These are phyloP conservation scores for Glutinoglossum americanum DNA, from an alignment of 495 filamentous ascomycete species.

Conservation along the genomic window DNA sequence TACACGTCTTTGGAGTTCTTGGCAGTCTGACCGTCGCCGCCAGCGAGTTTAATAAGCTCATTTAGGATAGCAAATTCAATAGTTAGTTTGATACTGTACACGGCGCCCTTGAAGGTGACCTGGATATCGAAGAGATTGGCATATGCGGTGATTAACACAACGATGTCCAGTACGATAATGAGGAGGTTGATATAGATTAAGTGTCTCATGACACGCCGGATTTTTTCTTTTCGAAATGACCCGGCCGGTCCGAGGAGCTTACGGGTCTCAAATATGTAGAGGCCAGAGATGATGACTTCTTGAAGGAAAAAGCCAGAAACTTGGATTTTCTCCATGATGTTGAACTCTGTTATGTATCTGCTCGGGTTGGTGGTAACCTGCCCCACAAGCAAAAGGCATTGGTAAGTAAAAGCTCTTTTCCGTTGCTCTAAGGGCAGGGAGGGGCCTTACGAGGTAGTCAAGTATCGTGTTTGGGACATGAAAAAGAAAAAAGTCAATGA, in stretches of 20 bases:
- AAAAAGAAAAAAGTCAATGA: slow-evolving; percentile 14
- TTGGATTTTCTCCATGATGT: slow-evolving; percentile 17
- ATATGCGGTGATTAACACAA: slow-evolving; percentile 26
- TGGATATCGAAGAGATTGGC: slow-evolving; percentile 25
- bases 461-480: slow-evolving; percentile 12
- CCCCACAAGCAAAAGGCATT: too few relatives aligned
- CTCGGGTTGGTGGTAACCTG: too few relatives aligned
- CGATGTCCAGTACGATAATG: slow-evolving; percentile 26
- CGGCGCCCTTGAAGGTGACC: slow-evolving; percentile 27
- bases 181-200: slow-evolving; percentile 28
- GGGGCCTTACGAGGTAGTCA: neutral
- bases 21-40: neutral
- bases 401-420: too few relatives aligned
- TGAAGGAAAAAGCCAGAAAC: slow-evolving; percentile 21
- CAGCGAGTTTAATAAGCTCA: slow-evolving; percentile 12
- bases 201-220: slow-evolving; percentile 16
- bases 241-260: slow-evolving; percentile 13
- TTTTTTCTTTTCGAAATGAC: slow-evolving; percentile 11
- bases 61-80: slow-evolving; percentile 32
- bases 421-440: too few relatives aligned
- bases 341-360: slow-evolving; percentile 5
- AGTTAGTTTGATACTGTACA: slow-evolving; percentile 32
- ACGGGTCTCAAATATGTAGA: slow-evolving; percentile 21
- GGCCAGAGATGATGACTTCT: slow-evolving; percentile 15
- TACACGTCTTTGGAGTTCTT: neutral